Percentiles rank a stretch among this genome's conserved stretches.
These are phyloP conservation scores for Aspergillus uvarum DNA, from an alignment of 2,329 filamentous ascomycete species.

Conservation along the genomic window DNA sequence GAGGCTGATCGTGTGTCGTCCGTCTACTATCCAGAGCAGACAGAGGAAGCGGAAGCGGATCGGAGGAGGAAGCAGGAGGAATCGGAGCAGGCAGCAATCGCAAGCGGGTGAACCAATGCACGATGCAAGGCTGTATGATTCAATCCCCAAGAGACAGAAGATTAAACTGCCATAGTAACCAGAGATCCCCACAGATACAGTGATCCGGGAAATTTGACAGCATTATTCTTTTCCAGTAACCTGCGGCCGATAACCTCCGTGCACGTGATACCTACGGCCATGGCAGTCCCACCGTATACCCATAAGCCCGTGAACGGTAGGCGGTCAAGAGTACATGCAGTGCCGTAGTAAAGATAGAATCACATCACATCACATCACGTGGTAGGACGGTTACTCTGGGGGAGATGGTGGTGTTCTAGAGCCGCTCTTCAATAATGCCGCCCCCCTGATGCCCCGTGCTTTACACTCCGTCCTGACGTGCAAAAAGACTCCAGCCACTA, in stretches of 20 bases:
- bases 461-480: slow-evolving; percentile 15
- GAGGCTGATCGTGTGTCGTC: not conserved
- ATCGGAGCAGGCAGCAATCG: not conserved
- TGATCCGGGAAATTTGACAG: not conserved
- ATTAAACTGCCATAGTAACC: not conserved
- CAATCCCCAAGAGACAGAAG: not conserved
- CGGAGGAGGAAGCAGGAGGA: not conserved
- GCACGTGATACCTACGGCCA: not conserved
- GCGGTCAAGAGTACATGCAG: not conserved
- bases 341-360: not conserved
- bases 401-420: slow-evolving; percentile 21
- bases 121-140: not conserved
- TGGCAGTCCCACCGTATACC: too few relatives aligned
- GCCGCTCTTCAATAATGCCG: slow-evolving; percentile 10
- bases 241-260: not conserved
- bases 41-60: not conserved
- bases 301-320: too few relatives aligned
- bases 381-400: not conserved
- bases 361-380: slow-evolving; percentile 17
- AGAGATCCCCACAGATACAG: not conserved
- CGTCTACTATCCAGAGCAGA: not conserved
- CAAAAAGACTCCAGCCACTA: slow-evolving; percentile 13
- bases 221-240: too few relatives aligned
- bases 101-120: not conserved
- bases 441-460: slow-evolving; percentile 24